phyloP scores from a whole-genome alignment of 371 early-diverging fungal genomes.

The Mucor velutinosus region DNA sequence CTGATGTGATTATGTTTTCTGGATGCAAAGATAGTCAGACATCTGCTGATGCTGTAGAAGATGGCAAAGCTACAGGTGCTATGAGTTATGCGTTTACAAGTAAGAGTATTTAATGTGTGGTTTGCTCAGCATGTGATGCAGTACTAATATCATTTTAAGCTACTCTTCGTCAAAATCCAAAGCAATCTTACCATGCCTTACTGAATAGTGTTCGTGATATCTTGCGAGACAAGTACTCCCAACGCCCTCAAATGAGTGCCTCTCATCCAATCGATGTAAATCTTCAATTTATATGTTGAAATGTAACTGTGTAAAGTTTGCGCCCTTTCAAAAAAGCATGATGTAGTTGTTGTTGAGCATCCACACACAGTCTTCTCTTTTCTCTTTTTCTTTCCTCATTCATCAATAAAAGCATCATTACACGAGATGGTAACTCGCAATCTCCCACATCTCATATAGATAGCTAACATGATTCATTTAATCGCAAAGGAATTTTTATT shows the following conservation, averaged over 20 bases:
- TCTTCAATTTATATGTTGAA: constrained; percentile 29
- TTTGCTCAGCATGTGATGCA: neutral
- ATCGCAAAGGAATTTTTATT: constrained; percentile 60
- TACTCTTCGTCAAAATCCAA: constrained; percentile 25
- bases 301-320: neutral
- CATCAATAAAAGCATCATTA: neutral
- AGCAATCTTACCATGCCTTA: constrained; percentile 29
- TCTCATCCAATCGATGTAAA: constrained; percentile 35
- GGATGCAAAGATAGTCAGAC: constrained; percentile 94
- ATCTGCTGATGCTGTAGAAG: constrained; percentile 77
- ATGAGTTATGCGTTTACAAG: constrained; percentile 79
- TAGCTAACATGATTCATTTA: neutral
- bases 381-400: neutral
- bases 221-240: constrained; percentile 25
- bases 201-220: constrained; percentile 30
- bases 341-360: neutral
- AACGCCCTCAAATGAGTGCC: constrained; percentile 32
- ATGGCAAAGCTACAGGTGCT: constrained; percentile 68
- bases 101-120: constrained; percentile 14
- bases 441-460: neutral
- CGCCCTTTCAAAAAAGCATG: neutral
- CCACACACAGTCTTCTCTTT: neutral
- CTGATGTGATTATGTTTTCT: constrained; percentile 85
- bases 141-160: neutral
- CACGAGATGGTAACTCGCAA: neutral